Percentiles rank a stretch among this genome's conserved stretches.
phyloP scores from a whole-genome alignment of 164 flowering plant species.

The Liriodendron chinense region DNA sequence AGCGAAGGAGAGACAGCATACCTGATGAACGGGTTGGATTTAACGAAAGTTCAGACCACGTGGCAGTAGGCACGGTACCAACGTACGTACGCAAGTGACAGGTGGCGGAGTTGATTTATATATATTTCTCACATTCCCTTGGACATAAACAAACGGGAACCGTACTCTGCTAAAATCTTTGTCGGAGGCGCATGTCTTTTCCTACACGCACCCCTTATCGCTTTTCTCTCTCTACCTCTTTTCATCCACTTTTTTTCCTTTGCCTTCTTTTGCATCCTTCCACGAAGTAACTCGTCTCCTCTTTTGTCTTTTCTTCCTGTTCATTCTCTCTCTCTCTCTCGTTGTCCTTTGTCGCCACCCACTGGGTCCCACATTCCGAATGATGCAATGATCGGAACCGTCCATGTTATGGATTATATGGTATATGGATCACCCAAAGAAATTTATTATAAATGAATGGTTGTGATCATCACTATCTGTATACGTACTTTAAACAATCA shows the following conservation, averaged over 20 bases:
- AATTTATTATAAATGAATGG: too few species aligned
- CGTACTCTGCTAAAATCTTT: constrained; percentile 37
- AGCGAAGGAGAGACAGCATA: too few species aligned
- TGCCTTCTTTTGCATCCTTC: constrained; percentile 3
- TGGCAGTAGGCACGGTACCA: too few species aligned
- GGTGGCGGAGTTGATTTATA: neutral
- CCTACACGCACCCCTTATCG: constrained; percentile 36
- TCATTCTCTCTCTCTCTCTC: neutral
- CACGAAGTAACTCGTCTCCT: neutral
- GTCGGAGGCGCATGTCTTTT: constrained; percentile 43
- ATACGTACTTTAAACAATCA: too few species aligned
- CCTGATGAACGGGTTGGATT: too few species aligned
- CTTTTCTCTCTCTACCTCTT: constrained; percentile 12
- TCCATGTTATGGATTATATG: neutral
- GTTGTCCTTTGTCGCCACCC: too few species aligned
- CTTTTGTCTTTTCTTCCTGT: neutral
- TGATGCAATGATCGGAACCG: neutral
- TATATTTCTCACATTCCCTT: constrained; percentile 24
- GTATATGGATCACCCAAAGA: too few species aligned
- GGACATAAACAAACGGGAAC: constrained; percentile 24
- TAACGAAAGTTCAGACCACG: too few species aligned
- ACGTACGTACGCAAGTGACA: too few species aligned
- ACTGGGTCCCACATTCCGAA: neutral
- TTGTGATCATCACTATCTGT: too few species aligned
- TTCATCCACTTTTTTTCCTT: constrained; percentile 9